These are phyloP conservation scores for Grigorovia transvaalensis DNA, from an alignment of 805 yeast species.

Conservation along the genomic window DNA sequence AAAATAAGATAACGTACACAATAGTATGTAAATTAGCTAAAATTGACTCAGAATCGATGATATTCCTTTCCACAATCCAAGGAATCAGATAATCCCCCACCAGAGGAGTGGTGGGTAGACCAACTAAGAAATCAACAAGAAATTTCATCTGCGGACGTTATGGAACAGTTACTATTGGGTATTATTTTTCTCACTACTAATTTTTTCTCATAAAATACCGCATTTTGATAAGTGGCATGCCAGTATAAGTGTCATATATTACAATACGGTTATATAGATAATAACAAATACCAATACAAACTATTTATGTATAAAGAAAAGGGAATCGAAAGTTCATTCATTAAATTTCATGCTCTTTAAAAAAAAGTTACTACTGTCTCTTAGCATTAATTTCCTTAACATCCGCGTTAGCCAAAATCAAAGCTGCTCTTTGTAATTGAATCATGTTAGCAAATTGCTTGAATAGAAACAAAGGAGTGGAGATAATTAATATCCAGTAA, in stretches of 20 bases:
- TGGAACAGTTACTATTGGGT: neutral
- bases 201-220: neutral
- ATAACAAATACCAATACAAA: too few species aligned
- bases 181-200: neutral
- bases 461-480: slow-evolving; percentile 81
- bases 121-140: slow-evolving; percentile 10
- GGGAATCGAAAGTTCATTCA: neutral
- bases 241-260: too few species aligned
- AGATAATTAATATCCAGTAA: slow-evolving; percentile 43
- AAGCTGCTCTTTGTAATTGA: slow-evolving; percentile 80
- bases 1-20: slow-evolving; percentile 21
- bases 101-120: slow-evolving; percentile 12
- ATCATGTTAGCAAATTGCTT: slow-evolving; percentile 85
- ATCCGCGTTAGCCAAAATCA: slow-evolving; percentile 68
- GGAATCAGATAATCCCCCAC: slow-evolving; percentile 11
- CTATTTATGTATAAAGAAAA: too few species aligned
- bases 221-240: neutral
- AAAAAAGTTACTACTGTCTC: slow-evolving; percentile 5
- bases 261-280: neutral
- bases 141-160: neutral
- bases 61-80: slow-evolving; percentile 5
- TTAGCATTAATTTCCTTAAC: slow-evolving; percentile 27
- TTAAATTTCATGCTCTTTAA: neutral
- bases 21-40: slow-evolving; percentile 23
- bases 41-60: slow-evolving; percentile 15